Base-by-base conservation (phyloP, 2,329 filamentous ascomycete species). In the Botryosphaeria dothidea region DNA sequence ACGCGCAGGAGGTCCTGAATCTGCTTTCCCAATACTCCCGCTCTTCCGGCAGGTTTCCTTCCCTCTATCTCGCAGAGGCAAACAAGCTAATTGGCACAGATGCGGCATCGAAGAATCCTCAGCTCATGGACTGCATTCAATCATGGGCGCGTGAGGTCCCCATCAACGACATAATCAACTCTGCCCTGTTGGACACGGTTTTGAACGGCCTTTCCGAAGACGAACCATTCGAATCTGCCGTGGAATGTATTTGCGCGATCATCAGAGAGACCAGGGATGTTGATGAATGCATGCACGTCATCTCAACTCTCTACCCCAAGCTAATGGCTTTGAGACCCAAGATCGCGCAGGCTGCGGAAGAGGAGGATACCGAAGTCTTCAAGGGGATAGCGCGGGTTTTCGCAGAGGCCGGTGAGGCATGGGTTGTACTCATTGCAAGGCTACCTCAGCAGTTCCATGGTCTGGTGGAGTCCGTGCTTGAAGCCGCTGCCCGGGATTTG, bases 71-170 rank as follows among this genome's bases (percentile, higher is more conserved):
- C 11, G 27, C 23, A 19, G 17, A 41, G 17, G 17, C 11, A 41
- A 11, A 41, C 1, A n/a, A 11, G 48, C 49, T 46, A 19, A 62
- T 19, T 29, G n/a, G n/a, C 27, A 9, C 72, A 93, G 92, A 85
- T 58, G 82, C 87, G 54, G 93, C 94, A 25, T 86, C 92, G 8
- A 90, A 89, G 68, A 97, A 97, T 73, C 93, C 94, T 2, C 91
- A 93, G 73, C 85, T 99, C 54, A 88, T 98, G 76, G 92, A 97
- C 72, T 98, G 95, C 76, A 93, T 98, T 71, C 96, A 93, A 34
- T 97, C 95, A 3, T 99, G 95, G 95, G 86, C 98, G 70, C 88
- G 93, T 71, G 95, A 99, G 79, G 92, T 99, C 6, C 92, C 94
- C 0, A 86, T 96, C 54, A 85, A 85, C 68, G 89, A 91, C 67